phyloP scores from a whole-genome alignment of 441 rosid species.

The Pelargonium fulgidum region DNA sequence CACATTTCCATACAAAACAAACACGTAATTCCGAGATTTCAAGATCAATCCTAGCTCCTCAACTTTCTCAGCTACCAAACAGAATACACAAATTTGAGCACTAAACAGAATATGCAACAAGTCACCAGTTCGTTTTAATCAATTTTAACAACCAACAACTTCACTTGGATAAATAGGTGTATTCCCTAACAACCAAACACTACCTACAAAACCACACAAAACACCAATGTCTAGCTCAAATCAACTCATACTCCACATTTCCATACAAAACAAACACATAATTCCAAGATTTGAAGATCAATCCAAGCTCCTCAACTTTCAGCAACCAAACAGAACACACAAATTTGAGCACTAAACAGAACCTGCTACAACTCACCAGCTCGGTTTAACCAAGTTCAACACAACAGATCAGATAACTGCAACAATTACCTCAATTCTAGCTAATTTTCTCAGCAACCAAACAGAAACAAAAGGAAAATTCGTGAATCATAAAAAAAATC shows the following conservation, averaged over 20 bases:
- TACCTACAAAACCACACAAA: background rate
- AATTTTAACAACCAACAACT: too few species aligned
- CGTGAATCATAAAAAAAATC: background rate
- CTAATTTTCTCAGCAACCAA: conserved; percentile 9
- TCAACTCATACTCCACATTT: background rate
- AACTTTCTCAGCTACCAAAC: background rate
- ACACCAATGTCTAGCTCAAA: background rate
- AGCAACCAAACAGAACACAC: background rate
- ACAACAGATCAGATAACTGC: background rate
- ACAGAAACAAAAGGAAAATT: background rate
- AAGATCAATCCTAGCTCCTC: background rate
- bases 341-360: background rate
- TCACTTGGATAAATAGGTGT: too few species aligned
- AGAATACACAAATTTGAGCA: background rate
- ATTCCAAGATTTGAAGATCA: background rate
- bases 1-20: background rate
- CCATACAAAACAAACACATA: background rate
- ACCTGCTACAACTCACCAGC: background rate
- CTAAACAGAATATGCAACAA: background rate
- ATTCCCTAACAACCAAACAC: too few species aligned
- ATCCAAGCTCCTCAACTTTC: background rate
- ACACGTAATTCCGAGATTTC: background rate
- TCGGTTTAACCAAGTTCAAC: background rate
- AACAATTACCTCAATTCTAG: background rate
- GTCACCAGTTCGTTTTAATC: background rate